phyloP scores from a whole-genome alignment of 306 rosid genomes.

The Pyrus communis region DNA sequence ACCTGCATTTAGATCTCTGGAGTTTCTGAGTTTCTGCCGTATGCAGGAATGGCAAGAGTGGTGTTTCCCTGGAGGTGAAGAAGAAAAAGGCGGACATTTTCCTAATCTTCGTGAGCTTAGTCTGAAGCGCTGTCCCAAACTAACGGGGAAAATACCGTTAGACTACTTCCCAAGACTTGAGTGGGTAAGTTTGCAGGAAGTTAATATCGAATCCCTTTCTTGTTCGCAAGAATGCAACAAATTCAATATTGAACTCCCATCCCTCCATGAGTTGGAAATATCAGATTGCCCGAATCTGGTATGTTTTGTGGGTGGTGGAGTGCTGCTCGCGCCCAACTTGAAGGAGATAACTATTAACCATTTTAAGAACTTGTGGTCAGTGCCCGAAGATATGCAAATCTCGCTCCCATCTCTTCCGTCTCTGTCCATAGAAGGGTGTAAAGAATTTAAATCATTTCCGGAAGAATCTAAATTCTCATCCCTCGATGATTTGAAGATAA shows the following conservation, averaged over 20 bases:
- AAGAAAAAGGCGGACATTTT: neutral
- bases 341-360: no score
- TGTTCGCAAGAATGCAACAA: neutral
- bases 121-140: neutral
- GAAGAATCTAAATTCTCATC: no score
- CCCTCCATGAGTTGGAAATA: neutral
- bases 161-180: neutral
- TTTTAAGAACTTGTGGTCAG: no score
- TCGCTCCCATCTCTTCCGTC: no score
- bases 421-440: no score
- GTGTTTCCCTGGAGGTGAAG: neutral
- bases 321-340: no score
- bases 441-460: no score
- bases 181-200: neutral
- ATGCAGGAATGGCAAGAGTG: neutral
- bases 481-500: no score
- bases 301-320: no score
- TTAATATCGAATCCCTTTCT: neutral
- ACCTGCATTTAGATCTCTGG: neutral
- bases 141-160: neutral
- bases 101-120: neutral
- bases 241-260: neutral
- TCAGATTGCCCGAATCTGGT: neutral
- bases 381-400: rapidly evolving
- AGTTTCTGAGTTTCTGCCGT: neutral